Base-by-base conservation (phyloP, 768 basidiomycete species). In the Coprinellus micaceus region DNA sequence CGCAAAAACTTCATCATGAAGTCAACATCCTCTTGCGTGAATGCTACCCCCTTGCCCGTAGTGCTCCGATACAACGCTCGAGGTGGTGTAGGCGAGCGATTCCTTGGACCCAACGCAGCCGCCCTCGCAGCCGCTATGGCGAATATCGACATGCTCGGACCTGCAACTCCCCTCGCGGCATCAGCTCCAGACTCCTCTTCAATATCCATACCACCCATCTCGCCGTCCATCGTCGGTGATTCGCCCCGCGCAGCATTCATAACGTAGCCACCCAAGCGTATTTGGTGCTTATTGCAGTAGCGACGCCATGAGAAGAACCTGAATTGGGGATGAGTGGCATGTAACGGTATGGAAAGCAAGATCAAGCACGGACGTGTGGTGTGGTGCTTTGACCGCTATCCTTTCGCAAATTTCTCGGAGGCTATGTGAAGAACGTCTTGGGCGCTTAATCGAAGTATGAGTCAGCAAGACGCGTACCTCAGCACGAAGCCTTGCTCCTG, bases 231-330 rank as follows among this genome's bases (percentile, higher is more conserved):
- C 3, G 77, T 77, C 17, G 77, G 37, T 5, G 41, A 39, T 40
- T 4, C 22, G 39, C 54, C 48, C 4, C 48, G 40, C 4, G 54
- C 82, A 6, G 77, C 67, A 52, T 82, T 85, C 91, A 93, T 92
- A 9, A 82, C 74, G 62, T 93, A 94, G 2, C 90, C 89, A 24
- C 89, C 89, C 0, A 94, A 77, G n/a, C 89, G 84, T 49, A 94
- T 94, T 69, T 93, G 89, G 67, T 94, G 91, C 66, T 93, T 94
- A 67, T 94, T 94, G 74, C 91, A 94, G 64, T 93, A 94, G 43
- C 91, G 83, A 39, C 91, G 82, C 91, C 91, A 94, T 1, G 91
- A 93, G 67, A 91, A 93, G 67, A 93, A 93, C 11, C 90, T 92
- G 53, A 10, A 40, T 21, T 51, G 25, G 40, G 22, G 39, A 49